Percentiles rank a stretch among this genome's conserved stretches.
These are phyloP conservation scores for Cucurbitaria berberidis DNA, from an alignment of 2,329 filamentous ascomycete species.

Conservation along the genomic window DNA sequence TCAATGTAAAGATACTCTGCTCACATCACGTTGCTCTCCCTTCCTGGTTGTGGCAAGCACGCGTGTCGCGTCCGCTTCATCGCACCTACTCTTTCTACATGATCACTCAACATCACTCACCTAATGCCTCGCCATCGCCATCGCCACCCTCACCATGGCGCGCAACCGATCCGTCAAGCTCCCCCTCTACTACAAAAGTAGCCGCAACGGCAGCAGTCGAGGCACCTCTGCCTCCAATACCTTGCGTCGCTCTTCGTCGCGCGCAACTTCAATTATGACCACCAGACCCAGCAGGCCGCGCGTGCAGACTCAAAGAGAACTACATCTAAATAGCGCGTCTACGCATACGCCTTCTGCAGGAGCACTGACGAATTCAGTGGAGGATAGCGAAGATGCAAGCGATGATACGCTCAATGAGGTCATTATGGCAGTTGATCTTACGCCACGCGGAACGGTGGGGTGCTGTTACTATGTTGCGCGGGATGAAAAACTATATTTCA, in stretches of 20 bases:
- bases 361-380: not conserved
- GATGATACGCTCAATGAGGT: constrained; percentile 67
- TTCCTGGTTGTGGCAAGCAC: constrained; percentile 17
- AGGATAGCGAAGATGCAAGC: constrained; percentile 44
- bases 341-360: constrained; percentile 6
- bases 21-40: not conserved
- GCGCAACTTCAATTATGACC: constrained; percentile 12
- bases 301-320: not conserved
- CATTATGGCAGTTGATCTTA: constrained; percentile 81
- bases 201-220: constrained; percentile 10
- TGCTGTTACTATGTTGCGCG: constrained; percentile 81
- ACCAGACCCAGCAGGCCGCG: constrained; percentile 1
- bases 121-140: not conserved
- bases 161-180: constrained; percentile 10
- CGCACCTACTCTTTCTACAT: constrained; percentile 22
- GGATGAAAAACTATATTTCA: constrained; percentile 73
- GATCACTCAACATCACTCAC: constrained; percentile 1
- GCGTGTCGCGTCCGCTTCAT: constrained; percentile 9
- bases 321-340: constrained; percentile 2
- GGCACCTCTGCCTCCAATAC: constrained; percentile 6
- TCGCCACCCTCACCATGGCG: constrained; percentile 16
- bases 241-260: constrained; percentile 15
- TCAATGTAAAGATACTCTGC: constrained; percentile 13
- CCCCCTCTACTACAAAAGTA: constrained; percentile 13
- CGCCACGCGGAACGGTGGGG: constrained; percentile 72